Percentiles rank a stretch among this genome's conserved stretches.
Evolutionary conservation across 2,329 filamentous ascomycete genomes (phyloP).

Genomic region (Aspergillus puulaauensis): DNA sequence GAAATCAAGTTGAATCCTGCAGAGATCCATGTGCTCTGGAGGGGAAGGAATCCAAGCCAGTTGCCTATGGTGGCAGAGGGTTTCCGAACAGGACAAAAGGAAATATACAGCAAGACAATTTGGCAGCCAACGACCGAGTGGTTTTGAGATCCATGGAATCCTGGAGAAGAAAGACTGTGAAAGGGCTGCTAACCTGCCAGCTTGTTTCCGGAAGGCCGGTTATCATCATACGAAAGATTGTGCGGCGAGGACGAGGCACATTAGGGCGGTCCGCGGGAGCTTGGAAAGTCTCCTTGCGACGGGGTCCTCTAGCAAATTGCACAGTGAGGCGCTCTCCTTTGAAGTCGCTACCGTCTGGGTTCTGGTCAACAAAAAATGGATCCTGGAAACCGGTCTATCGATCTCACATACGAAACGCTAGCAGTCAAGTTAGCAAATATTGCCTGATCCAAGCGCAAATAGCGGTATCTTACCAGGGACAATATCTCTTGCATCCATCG

Average conservation of each 20-base stretch:
- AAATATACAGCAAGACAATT: constrained; percentile 16
- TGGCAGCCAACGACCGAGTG: constrained; percentile 15
- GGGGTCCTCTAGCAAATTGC: constrained; percentile 91
- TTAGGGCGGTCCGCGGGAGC: constrained; percentile 61
- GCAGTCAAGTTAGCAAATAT: constrained; percentile 21
- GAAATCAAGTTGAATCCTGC: not conserved
- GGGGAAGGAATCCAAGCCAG: not conserved
- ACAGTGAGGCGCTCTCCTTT: constrained; percentile 97
- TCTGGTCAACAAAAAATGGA: constrained; percentile 33
- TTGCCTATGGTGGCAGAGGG: not conserved
- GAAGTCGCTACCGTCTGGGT: constrained; percentile 88
- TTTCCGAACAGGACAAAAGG: not conserved
- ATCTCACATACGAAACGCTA: constrained; percentile 56
- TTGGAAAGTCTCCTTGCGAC: constrained; percentile 65
- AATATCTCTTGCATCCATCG: constrained; percentile 96
- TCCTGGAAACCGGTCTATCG: constrained; percentile 59
- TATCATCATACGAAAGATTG: constrained; percentile 94
- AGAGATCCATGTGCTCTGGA: not conserved
- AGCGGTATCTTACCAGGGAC: constrained; percentile 75
- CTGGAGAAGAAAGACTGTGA: constrained; percentile 29
- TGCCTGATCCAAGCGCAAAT: constrained; percentile 6
- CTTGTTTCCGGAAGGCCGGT: constrained; percentile 98
- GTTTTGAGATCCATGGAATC: constrained; percentile 24
- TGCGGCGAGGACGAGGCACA: constrained; percentile 82
- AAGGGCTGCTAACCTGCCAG: constrained; percentile 90